These are phyloP conservation scores for Juncus effusus DNA, from an alignment of 176 grass and related monocot species.

Conservation along the genomic window DNA sequence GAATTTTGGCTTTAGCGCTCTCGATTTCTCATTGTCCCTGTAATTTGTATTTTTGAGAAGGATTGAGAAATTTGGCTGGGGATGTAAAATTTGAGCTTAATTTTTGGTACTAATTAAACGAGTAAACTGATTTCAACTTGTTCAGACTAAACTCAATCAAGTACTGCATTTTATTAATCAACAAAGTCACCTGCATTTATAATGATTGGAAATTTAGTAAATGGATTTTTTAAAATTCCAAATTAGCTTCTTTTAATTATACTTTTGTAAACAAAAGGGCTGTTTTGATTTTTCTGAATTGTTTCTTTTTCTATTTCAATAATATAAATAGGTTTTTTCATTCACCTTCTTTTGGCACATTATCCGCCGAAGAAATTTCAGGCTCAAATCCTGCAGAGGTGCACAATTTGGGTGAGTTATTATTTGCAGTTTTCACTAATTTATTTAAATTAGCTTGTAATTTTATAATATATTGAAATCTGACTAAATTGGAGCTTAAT, in stretches of 20 bases:
- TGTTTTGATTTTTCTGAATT: slow-evolving; percentile 16
- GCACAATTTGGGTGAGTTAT: slow-evolving; percentile 65
- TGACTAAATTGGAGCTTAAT: background rate
- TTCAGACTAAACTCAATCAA: too few relatives aligned
- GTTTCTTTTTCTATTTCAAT: slow-evolving; percentile 10
- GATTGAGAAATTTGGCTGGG: too few relatives aligned
- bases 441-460: background rate
- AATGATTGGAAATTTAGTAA: background rate
- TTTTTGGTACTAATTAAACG: too few relatives aligned
- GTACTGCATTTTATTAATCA: too few relatives aligned
- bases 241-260: background rate
- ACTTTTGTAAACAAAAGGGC: slow-evolving; percentile 1
- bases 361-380: slow-evolving; percentile 65
- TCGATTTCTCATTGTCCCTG: too few relatives aligned
- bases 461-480: background rate
- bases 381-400: slow-evolving; percentile 71
- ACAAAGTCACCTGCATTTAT: too few relatives aligned
- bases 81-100: too few relatives aligned
- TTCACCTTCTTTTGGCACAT: slow-evolving; percentile 68
- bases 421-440: background rate
- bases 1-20: too few relatives aligned
- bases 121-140: too few relatives aligned
- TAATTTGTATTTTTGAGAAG: too few relatives aligned
- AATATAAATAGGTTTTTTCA: slow-evolving; percentile 57
- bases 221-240: background rate